phyloP scores from a whole-genome alignment of 305 asterid genomes.

The Coffea humblotiana region DNA sequence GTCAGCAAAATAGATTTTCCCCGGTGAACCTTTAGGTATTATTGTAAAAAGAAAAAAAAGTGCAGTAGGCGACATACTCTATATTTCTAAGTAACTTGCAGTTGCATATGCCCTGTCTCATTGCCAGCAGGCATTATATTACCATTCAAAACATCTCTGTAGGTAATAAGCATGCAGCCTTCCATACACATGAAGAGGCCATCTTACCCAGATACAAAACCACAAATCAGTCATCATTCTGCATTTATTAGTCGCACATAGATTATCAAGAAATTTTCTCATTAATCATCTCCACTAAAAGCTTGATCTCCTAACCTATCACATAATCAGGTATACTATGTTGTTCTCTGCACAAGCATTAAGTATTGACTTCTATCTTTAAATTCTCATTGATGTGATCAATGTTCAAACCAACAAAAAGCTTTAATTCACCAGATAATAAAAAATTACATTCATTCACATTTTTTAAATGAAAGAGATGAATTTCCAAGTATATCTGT shows the following conservation, averaged over 20 bases:
- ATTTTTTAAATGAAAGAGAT: no score
- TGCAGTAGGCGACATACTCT: background rate
- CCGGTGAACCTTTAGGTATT: background rate
- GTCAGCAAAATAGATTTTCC: constrained; percentile 21
- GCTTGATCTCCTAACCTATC: no score
- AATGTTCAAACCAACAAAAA: no score
- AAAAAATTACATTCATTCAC: no score
- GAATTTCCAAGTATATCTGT: no score
- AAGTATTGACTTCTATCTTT: no score
- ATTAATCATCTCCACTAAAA: no score
- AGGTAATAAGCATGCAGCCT: background rate
- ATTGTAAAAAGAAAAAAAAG: background rate
- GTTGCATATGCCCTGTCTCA: constrained; percentile 3
- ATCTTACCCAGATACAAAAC: background rate
- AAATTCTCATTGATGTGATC: no score
- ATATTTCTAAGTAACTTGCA: background rate
- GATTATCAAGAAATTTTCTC: background rate
- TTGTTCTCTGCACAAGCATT: no score
- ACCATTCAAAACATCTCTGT: background rate
- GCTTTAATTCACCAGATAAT: no score
- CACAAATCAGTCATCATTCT: background rate
- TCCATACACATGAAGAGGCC: background rate
- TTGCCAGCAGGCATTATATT: background rate
- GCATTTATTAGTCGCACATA: background rate
- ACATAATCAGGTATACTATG: no score